Evolutionary conservation across 2,329 filamentous ascomycete genomes (phyloP).

Genomic region (Pyricularia sp.): DNA sequence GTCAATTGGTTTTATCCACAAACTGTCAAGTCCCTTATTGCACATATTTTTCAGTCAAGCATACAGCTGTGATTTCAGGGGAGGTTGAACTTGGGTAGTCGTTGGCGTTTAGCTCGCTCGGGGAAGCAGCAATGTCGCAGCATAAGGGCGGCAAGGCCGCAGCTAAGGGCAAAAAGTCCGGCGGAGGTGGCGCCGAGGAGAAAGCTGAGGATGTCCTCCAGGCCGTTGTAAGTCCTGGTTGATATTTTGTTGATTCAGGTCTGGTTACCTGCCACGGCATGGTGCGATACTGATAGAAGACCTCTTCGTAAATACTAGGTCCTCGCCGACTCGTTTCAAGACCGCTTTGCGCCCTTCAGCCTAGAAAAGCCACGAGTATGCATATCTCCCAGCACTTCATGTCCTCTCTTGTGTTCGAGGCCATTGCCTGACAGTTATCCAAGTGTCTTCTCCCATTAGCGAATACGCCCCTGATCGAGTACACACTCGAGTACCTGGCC

Average conservation of each 20-base stretch:
- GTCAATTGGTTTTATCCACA: not conserved
- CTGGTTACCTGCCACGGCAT: not conserved
- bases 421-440: conserved; percentile 9
- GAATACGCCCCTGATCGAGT: conserved; percentile 92
- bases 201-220: conserved; percentile 51
- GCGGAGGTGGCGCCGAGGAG: conserved; percentile 34
- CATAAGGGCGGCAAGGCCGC: not conserved
- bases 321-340: conserved; percentile 90
- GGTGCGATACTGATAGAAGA: conserved; percentile 5
- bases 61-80: not conserved
- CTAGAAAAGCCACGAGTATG: conserved; percentile 77
- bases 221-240: conserved; percentile 37
- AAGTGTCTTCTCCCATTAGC: conserved; percentile 88
- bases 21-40: not conserved
- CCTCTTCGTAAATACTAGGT: conserved; percentile 42
- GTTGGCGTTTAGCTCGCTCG: not conserved
- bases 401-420: conserved; percentile 3
- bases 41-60: not conserved
- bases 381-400: not conserved
- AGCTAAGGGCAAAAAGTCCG: conserved; percentile 39
- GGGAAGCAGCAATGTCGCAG: not conserved
- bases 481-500: conserved; percentile 91
- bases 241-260: conserved; percentile 8
- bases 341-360: conserved; percentile 81
- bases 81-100: not conserved